These are phyloP conservation scores for Brettanomyces nanus DNA, from an alignment of 805 yeast genomes.

Conservation along the genomic window DNA sequence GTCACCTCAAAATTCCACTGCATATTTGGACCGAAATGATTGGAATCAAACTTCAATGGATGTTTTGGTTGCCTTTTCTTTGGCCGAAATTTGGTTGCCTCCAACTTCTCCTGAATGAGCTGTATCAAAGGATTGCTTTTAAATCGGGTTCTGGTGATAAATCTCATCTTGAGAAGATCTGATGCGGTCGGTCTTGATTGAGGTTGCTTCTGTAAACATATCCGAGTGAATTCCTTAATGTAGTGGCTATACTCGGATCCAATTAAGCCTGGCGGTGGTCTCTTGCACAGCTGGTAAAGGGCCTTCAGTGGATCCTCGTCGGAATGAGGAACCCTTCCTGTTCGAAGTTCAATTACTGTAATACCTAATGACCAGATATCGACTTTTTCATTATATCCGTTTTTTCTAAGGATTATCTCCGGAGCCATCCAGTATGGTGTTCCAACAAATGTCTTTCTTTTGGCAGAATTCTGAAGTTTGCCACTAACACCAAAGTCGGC, in stretches of 20 bases:
- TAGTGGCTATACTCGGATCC: conserved; percentile 35
- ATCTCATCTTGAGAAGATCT: conserved; percentile 44
- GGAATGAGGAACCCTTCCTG: conserved; percentile 76
- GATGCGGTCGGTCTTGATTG: conserved; percentile 52
- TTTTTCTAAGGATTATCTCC: conserved; percentile 53
- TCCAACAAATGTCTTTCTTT: conserved; percentile 47
- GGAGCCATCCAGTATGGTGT: conserved; percentile 87
- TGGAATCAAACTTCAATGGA: conserved; percentile 21
- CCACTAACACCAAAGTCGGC: conserved; percentile 98
- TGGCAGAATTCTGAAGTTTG: conserved; percentile 47
- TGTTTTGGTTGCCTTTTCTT: conserved; percentile 32
- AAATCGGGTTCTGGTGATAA: conserved; percentile 33
- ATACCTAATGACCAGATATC: conserved; percentile 97
- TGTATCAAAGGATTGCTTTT: conserved; percentile 18
- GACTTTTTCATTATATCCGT: conserved; percentile 75
- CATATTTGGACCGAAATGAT: conserved; percentile 18
- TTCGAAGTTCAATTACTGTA: conserved; percentile 76
- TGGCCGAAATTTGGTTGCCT: conserved; percentile 21
- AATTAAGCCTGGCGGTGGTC: conserved; percentile 50
- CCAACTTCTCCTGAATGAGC: conserved; percentile 28
- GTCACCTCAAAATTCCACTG: conserved; percentile 19
- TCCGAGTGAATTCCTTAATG: conserved; percentile 47
- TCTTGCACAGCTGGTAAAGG: conserved; percentile 58
- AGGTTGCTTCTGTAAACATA: conserved; percentile 66
- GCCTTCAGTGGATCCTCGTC: conserved; percentile 72